Evolutionary conservation across 2,329 filamentous ascomycete species (phyloP).

Genomic region (Helotiales sp.): DNA sequence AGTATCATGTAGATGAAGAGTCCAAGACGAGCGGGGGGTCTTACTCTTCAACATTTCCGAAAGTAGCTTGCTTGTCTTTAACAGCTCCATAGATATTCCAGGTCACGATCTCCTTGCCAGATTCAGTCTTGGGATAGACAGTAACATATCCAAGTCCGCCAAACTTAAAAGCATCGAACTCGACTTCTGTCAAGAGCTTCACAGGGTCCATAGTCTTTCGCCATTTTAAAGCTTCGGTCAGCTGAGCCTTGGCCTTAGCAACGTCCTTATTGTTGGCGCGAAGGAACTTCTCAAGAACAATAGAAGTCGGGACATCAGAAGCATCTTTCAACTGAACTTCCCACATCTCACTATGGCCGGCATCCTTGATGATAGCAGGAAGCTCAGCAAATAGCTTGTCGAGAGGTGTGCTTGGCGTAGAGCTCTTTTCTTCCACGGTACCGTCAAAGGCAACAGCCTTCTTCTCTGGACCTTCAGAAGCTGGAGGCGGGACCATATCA

Average conservation of each 20-base stretch:
- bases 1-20: conserved; percentile 5
- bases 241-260: conserved; percentile 72
- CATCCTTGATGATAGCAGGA: conserved; percentile 54
- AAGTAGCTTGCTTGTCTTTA: conserved; percentile 77
- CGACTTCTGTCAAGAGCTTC: conserved; percentile 60
- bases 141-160: conserved; percentile 79
- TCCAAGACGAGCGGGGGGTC: too few species aligned
- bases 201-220: conserved; percentile 73
- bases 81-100: conserved; percentile 94
- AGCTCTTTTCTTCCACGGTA: conserved; percentile 11
- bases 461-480: background rate
- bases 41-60: conserved; percentile 79
- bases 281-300: conserved; percentile 90
- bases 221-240: conserved; percentile 79
- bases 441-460: background rate
- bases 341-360: conserved; percentile 79
- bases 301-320: conserved; percentile 70
- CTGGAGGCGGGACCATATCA: background rate
- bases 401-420: conserved; percentile 39
- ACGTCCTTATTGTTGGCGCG: conserved; percentile 83
- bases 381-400: conserved; percentile 59
- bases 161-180: conserved; percentile 70
- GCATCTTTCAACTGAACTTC: conserved; percentile 63
- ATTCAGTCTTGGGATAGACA: conserved; percentile 57
- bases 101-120: conserved; percentile 66